phyloP scores from a whole-genome alignment of 176 grass and related monocot genomes.

The Juncus inflexus region DNA sequence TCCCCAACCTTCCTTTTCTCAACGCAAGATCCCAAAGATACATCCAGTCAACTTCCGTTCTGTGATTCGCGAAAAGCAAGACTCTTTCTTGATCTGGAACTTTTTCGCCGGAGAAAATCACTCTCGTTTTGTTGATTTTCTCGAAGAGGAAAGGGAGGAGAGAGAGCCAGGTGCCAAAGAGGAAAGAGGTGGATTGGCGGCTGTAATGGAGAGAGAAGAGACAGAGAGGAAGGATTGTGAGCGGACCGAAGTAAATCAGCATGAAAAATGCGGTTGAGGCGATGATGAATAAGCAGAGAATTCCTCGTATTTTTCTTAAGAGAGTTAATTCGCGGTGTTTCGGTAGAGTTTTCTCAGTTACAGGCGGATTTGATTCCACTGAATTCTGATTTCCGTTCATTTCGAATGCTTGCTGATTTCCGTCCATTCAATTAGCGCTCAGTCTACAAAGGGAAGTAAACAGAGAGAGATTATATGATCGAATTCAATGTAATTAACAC shows the following conservation, averaged over 20 bases:
- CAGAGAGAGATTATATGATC: too few species aligned
- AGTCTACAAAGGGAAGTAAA: not conserved
- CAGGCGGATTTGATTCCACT: constrained; percentile 12
- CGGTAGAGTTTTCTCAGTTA: constrained; percentile 33
- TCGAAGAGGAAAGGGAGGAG: constrained; percentile 91
- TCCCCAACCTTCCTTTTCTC: constrained; percentile 71
- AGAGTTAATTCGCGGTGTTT: constrained; percentile 45
- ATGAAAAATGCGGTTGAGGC: constrained; percentile 64
- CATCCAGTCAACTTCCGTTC: constrained; percentile 98
- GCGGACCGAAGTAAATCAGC: constrained; percentile 64
- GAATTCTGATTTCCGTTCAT: constrained; percentile 47
- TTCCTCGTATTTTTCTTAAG: constrained; percentile 49
- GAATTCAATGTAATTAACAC: too few species aligned
- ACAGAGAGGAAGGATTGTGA: constrained; percentile 51
- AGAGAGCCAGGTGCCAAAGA: constrained; percentile 82
- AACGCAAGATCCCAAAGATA: constrained; percentile 94
- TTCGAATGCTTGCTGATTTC: constrained; percentile 2
- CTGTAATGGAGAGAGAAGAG: constrained; percentile 77
- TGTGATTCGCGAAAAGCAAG: constrained; percentile 86
- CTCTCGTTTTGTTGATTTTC: constrained; percentile 83
- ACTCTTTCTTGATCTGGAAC: constrained; percentile 52
- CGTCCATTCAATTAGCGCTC: constrained; percentile 41
- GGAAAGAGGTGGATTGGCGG: constrained; percentile 65
- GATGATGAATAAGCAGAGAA: constrained; percentile 65
- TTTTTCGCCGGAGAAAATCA: constrained; percentile 76